These are phyloP conservation scores for Kwoniella bestiolae DNA, from an alignment of 768 basidiomycete genomes.

Conservation along the genomic window DNA sequence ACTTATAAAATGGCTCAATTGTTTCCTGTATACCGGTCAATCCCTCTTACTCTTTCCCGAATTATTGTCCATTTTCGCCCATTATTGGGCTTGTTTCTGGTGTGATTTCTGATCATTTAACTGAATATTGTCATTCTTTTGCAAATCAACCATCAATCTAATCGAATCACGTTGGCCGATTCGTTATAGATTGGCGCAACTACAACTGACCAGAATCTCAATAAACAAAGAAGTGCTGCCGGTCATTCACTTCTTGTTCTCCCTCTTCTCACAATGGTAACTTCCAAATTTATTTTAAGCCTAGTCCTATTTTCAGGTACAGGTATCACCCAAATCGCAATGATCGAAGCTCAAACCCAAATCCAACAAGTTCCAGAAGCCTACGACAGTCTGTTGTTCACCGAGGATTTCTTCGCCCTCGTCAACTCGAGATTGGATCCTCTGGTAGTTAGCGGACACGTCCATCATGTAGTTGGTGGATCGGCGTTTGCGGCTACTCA, in stretches of 20 bases:
- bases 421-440: conserved; percentile 42
- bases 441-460: conserved; percentile 52
- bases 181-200: too few relatives aligned
- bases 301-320: not conserved
- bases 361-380: too few relatives aligned
- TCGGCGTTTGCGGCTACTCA: conserved; percentile 30
- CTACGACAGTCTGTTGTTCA: conserved; percentile 18
- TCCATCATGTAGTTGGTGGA: conserved; percentile 49
- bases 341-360: not conserved
- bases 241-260: not conserved
- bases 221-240: not conserved
- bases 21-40: too few relatives aligned
- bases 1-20: not conserved
- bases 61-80: not conserved
- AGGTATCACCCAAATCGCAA: not conserved
- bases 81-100: not conserved
- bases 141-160: not conserved
- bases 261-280: not conserved
- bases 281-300: not conserved
- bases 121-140: not conserved
- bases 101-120: not conserved
- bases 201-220: too few relatives aligned
- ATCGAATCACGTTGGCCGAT: too few relatives aligned
- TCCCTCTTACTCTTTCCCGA: not conserved
- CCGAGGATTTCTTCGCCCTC: conserved; percentile 24